These are phyloP conservation scores for Nigrospora oryzae DNA, from an alignment of 2,329 filamentous ascomycete species.

Conservation along the genomic window DNA sequence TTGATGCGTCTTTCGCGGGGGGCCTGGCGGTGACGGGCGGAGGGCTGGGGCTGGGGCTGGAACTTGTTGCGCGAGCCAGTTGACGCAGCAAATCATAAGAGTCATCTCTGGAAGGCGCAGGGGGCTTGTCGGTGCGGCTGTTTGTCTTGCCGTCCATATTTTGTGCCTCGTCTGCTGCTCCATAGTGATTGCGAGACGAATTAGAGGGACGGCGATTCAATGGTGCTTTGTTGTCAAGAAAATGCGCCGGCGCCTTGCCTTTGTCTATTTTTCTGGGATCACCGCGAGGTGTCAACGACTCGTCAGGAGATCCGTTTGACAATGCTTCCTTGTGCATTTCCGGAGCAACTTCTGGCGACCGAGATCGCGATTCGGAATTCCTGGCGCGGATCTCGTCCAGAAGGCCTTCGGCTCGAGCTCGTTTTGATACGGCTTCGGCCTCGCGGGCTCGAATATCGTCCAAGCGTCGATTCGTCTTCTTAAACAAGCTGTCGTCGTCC, in stretches of 20 bases:
- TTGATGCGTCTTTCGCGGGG: too few species aligned
- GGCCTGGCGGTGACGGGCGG: background rate
- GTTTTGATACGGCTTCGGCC: slow-evolving; percentile 32
- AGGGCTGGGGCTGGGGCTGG: slow-evolving; percentile 30
- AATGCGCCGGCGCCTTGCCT: too few species aligned
- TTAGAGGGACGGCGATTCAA: too few species aligned
- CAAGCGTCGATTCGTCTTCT: slow-evolving; percentile 31
- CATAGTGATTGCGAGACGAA: too few species aligned
- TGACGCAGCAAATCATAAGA: slow-evolving; percentile 40
- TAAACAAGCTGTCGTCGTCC: slow-evolving; percentile 7
- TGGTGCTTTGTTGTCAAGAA: too few species aligned
- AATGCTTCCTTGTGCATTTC: background rate
- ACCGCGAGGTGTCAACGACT: background rate
- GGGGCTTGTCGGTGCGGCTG: too few species aligned
- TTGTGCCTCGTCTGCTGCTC: too few species aligned
- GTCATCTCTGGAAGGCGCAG: slow-evolving; percentile 22
- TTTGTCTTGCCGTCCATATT: too few species aligned
- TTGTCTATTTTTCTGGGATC: too few species aligned
- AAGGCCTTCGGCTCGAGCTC: slow-evolving; percentile 37
- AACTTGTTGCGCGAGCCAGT: slow-evolving; percentile 37
- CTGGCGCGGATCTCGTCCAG: slow-evolving; percentile 44
- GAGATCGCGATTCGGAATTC: slow-evolving; percentile 32
- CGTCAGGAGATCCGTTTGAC: background rate
- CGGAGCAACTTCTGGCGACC: slow-evolving; percentile 25
- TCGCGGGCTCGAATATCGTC: slow-evolving; percentile 40